Base-by-base conservation (phyloP, 495 filamentous ascomycete species). In the Penicillium arizonense region DNA sequence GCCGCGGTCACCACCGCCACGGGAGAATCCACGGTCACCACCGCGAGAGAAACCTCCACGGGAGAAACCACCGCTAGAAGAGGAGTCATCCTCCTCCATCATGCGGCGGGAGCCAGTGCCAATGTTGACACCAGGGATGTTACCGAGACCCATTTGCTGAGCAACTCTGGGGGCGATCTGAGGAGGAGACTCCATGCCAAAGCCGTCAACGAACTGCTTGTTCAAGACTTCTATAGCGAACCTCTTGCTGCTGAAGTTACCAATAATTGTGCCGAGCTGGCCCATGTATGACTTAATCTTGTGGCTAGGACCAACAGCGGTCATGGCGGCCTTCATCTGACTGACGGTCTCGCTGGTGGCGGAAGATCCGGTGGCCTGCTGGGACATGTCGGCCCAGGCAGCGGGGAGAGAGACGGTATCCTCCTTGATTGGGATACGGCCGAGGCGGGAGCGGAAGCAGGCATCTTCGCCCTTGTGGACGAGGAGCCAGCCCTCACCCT, bases 401-500 rank as follows among this genome's bases (percentile, higher is more conserved):
- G 77, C 69, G 30, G 72, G 62, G 11, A 91, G 66, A 1, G 76
- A 76, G 5, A 14, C 20, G 4, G 71, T 64, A 62, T 89, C 85
- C 0, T 70, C 59, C 38, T 82, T 58, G 53, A 98, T 74, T 5
- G 91, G 91, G 14, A 97, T 76, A 9, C 68, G 60, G 4, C 52
- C 48, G 10, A 96, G 77, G 7, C 73, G 75, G 0, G 65, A 21
- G 10, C 78, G 65, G 7, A 79, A 74, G 10, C 75, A 69, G 0
- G 48, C n/a, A 0, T 76, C 36, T 64, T 96, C 89, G 11, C 74
- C 50, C 7, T 82, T 64, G n/a, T 82, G 72, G 7, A 91, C 55
- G 47, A 97, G 58, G 13, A 96, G 59, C 81, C 85, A 97, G 47
- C 88, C 93, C 61, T 92, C 79, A 58, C 94, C 94, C 37, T 77